phyloP scores from a whole-genome alignment of 2,329 filamentous ascomycete species.

The Colletotrichum cereale region DNA sequence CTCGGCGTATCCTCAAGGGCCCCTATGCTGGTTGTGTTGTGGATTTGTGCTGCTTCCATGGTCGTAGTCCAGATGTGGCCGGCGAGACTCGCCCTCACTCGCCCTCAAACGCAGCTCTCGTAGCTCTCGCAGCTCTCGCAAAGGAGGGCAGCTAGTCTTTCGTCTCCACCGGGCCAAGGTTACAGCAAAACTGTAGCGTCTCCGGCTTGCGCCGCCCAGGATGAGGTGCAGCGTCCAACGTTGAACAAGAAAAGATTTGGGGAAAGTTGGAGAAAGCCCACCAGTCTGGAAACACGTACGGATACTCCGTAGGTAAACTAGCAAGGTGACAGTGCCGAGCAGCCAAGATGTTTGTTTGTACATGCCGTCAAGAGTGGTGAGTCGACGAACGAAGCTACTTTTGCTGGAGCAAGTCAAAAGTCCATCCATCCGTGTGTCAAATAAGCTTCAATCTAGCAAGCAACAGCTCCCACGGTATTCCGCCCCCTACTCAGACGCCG shows the following conservation, averaged over 20 bases:
- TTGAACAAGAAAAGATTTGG: conserved; percentile 32
- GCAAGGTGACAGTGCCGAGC: conserved; percentile 33
- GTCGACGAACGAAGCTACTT: conserved; percentile 14
- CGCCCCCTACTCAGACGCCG: not conserved
- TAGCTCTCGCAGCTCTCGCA: conserved; percentile 2
- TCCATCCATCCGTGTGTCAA: conserved; percentile 3
- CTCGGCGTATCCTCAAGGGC: conserved; percentile 17
- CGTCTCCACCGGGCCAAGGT: conserved; percentile 19
- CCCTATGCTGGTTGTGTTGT: conserved; percentile 3
- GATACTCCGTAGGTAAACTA: no score
- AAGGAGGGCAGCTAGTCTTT: conserved; percentile 12
- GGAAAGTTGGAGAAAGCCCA: conserved; percentile 38
- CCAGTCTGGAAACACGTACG: conserved; percentile 2
- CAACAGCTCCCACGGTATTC: not conserved
- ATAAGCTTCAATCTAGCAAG: conserved; percentile 5
- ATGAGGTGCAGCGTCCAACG: conserved; percentile 7
- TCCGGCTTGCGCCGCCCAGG: conserved; percentile 31
- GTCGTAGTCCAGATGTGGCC: conserved; percentile 10
- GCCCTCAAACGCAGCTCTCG: not conserved
- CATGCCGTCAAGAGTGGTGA: conserved; percentile 30
- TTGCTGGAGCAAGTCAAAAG: conserved; percentile 16
- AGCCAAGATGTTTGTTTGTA: conserved; percentile 35
- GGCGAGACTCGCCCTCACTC: conserved; percentile 1
- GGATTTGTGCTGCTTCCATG: conserved; percentile 3
- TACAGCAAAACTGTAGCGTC: conserved; percentile 29